Conservation (phyloP, 2,329 filamentous ascomycete genomes). For the Fusarium sterilihyphosum region DNA sequence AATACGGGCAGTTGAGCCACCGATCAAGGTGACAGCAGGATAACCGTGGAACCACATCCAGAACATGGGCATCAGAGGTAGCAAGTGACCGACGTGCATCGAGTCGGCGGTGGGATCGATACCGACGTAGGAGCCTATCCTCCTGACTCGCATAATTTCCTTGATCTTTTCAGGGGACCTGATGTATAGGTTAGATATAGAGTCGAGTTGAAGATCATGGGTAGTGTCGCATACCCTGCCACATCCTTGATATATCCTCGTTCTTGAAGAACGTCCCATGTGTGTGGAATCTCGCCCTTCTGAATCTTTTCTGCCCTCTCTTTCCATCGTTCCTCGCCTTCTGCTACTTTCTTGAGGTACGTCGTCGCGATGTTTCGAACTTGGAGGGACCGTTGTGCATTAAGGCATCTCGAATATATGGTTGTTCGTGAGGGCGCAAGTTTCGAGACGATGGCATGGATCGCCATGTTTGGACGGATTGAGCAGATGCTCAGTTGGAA, state of each 20-base stretch:
- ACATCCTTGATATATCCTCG: constrained; percentile 79
- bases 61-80: constrained; percentile 85
- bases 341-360: constrained; percentile 55
- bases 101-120: constrained; percentile 85
- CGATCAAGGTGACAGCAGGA: constrained; percentile 72
- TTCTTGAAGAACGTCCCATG: constrained; percentile 74
- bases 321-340: constrained; percentile 59
- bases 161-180: constrained; percentile 65
- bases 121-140: constrained; percentile 81
- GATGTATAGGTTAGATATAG: neutral
- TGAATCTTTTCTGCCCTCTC: constrained; percentile 58
- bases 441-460: constrained; percentile 36
- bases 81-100: constrained; percentile 81
- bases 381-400: constrained; percentile 36
- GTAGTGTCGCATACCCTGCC: constrained; percentile 67
- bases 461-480: constrained; percentile 40
- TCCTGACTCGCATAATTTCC: constrained; percentile 69
- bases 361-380: constrained; percentile 53
- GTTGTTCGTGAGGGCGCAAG: constrained; percentile 40
- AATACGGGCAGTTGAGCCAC: constrained; percentile 79
- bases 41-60: constrained; percentile 85
- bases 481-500: neutral
- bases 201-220: neutral
- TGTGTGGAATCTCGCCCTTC: constrained; percentile 60
- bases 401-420: constrained; percentile 39